These are phyloP conservation scores for Piper longum DNA, from an alignment of 164 flowering plant species.

Conservation along the genomic window DNA sequence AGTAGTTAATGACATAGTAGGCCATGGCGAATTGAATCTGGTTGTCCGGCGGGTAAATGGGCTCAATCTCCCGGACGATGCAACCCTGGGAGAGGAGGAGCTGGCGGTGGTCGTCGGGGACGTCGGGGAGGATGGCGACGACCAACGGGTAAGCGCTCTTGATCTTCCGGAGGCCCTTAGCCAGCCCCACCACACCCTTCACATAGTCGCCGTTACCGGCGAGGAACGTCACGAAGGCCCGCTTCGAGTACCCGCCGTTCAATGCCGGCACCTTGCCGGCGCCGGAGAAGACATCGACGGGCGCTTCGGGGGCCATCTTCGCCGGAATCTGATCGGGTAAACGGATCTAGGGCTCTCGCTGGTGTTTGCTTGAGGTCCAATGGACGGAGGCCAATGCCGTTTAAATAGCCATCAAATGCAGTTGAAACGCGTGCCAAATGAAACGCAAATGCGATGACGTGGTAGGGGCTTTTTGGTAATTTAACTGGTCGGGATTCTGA, in stretches of 20 bases:
- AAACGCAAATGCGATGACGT: constrained; percentile 6
- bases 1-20: constrained; percentile 16
- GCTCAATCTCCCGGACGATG: constrained; percentile 13
- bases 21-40: constrained; percentile 13
- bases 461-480: constrained; percentile 11
- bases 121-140: constrained; percentile 16
- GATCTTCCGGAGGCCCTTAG: constrained; percentile 13
- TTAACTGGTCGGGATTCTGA: background rate
- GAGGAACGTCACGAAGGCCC: constrained; percentile 13
- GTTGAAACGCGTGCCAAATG: constrained; percentile 20
- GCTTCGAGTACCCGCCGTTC: constrained; percentile 10
- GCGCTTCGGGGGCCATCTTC: constrained; percentile 31
- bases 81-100: constrained; percentile 13
- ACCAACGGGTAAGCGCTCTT: constrained; percentile 12
- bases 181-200: constrained; percentile 17
- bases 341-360: constrained; percentile 3
- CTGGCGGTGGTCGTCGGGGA: constrained; percentile 13
- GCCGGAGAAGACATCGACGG: constrained; percentile 12
- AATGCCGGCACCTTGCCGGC: constrained; percentile 17
- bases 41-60: constrained; percentile 13
- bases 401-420: constrained; percentile 27
- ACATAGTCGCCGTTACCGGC: constrained; percentile 16
- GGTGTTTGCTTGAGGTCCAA: constrained; percentile 14
- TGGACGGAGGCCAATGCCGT: background rate
- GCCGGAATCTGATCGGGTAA: too few species aligned